phyloP scores from a whole-genome alignment of 164 flowering plant genomes.

The Litsea cubeba region DNA sequence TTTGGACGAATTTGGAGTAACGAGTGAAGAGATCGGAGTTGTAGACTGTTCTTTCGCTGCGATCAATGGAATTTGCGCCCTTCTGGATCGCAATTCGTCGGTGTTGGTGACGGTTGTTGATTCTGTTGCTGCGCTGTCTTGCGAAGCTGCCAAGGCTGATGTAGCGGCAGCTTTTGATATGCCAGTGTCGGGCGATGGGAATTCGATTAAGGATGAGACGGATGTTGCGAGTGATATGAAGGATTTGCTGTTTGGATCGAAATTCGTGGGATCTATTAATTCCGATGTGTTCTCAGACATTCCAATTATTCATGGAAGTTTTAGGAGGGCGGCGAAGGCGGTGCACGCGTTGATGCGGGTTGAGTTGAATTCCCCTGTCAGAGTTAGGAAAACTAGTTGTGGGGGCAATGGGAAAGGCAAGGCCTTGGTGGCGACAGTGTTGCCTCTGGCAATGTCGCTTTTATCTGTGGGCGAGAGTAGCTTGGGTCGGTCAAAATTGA shows the following conservation, averaged over 20 bases:
- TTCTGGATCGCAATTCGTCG: slow-evolving; percentile 42
- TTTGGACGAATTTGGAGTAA: slow-evolving; percentile 21
- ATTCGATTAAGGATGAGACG: slow-evolving; percentile 45
- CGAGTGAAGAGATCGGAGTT: slow-evolving; percentile 34
- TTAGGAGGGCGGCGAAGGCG: slow-evolving; percentile 45
- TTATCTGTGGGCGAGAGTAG: slow-evolving; percentile 46
- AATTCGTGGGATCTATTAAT: slow-evolving; percentile 40
- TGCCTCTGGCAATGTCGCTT: slow-evolving; percentile 33
- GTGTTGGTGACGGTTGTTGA: slow-evolving; percentile 38
- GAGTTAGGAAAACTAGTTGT: slow-evolving; percentile 14
- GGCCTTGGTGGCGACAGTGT: slow-evolving; percentile 23
- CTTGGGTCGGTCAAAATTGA: slow-evolving; percentile 31
- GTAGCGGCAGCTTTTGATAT: slow-evolving; percentile 29
- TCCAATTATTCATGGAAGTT: slow-evolving; percentile 54
- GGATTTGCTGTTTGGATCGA: slow-evolving; percentile 72
- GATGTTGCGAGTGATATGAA: slow-evolving; percentile 72
- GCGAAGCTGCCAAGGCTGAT: slow-evolving; percentile 63
- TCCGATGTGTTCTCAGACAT: slow-evolving; percentile 31
- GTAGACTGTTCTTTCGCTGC: slow-evolving; percentile 28
- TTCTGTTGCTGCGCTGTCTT: slow-evolving; percentile 61
- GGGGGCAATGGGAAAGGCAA: slow-evolving; percentile 24
- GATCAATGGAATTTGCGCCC: slow-evolving; percentile 44
- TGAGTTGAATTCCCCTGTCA: slow-evolving; percentile 44
- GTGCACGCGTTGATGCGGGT: slow-evolving; percentile 47
- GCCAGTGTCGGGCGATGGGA: slow-evolving; percentile 74